Conservation (phyloP, 345 rosid species). For the Triadica sebifera region DNA sequence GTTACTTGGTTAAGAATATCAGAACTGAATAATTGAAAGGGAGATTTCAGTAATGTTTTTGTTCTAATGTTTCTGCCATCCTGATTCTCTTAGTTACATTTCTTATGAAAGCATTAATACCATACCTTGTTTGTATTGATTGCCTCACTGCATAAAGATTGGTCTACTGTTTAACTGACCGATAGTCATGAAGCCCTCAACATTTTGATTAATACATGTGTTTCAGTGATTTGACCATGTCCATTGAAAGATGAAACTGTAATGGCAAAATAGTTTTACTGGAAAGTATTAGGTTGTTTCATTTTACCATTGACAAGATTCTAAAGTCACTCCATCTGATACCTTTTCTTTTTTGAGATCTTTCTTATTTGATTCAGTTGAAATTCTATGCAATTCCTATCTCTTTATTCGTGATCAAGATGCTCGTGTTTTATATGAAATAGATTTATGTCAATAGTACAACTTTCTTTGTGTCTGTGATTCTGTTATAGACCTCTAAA, state of each 20-base stretch:
- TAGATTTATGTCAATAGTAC: neutral
- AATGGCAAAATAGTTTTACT: too few relatives aligned
- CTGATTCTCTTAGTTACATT: neutral
- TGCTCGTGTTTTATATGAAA: neutral
- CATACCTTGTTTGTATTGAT: neutral
- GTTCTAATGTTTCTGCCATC: neutral
- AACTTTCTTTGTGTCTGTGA: neutral
- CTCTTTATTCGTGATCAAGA: neutral
- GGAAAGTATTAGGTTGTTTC: too few relatives aligned
- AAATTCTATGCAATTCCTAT: neutral
- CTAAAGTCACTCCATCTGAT: too few relatives aligned
- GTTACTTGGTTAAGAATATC: neutral
- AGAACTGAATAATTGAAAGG: neutral
- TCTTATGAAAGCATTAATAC: neutral
- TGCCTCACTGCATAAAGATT: neutral
- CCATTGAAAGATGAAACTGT: too few relatives aligned
- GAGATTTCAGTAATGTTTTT: too few relatives aligned
- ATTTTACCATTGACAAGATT: too few relatives aligned
- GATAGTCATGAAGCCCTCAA: neutral
- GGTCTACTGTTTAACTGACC: neutral
- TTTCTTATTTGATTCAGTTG: neutral
- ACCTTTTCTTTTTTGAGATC: neutral
- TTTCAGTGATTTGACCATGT: too few relatives aligned
- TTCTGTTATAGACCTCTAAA: constrained; percentile 5
- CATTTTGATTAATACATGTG: neutral